Conservation (phyloP, 108 stramenopile genomes). For the Cyclotella sp. region DNA sequence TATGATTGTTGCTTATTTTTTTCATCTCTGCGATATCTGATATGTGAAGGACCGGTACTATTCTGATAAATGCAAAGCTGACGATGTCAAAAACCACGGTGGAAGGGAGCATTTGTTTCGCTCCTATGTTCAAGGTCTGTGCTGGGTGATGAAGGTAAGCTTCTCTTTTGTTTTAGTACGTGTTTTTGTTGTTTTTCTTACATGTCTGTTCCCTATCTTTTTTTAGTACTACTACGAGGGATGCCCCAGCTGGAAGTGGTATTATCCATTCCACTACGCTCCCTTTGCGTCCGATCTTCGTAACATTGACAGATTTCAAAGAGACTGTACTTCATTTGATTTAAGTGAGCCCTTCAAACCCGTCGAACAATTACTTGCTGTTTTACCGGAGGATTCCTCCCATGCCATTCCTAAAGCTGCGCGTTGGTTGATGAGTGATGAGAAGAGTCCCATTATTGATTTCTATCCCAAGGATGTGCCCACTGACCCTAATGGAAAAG, state of each 20-base stretch:
- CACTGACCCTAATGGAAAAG: slow-evolving; percentile 98
- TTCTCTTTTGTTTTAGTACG: slow-evolving; percentile 86
- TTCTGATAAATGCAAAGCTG: slow-evolving; percentile 94
- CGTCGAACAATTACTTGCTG: slow-evolving; percentile 97
- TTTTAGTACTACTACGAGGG: slow-evolving; percentile 93
- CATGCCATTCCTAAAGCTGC: slow-evolving; percentile 94
- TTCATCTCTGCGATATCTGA: neutral
- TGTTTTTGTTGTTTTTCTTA: neutral
- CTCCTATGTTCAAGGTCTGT: slow-evolving; percentile 95
- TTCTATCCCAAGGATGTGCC: slow-evolving; percentile 95
- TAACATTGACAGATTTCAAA: slow-evolving; percentile 91
- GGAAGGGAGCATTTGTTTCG: slow-evolving; percentile 90
- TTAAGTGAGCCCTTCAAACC: slow-evolving; percentile 93
- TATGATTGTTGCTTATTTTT: neutral
- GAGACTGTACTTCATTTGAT: slow-evolving; percentile 81
- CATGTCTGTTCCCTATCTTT: too few species aligned
- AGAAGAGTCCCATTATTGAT: slow-evolving; percentile 95
- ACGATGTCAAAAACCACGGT: slow-evolving; percentile 91
- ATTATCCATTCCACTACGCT: slow-evolving; percentile 98
- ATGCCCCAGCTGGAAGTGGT: slow-evolving; percentile 97
- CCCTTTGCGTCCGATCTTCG: slow-evolving; percentile 98
- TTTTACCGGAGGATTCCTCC: slow-evolving; percentile 93
- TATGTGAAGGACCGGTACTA: slow-evolving; percentile 87
- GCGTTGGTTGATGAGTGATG: slow-evolving; percentile 90
- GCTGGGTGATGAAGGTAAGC: slow-evolving; percentile 97